Percentiles rank a stretch among this genome's conserved stretches.
These are phyloP conservation scores for Pseudogymnoascus sp. DNA, from an alignment of 2,329 filamentous ascomycete genomes.

Conservation along the genomic window DNA sequence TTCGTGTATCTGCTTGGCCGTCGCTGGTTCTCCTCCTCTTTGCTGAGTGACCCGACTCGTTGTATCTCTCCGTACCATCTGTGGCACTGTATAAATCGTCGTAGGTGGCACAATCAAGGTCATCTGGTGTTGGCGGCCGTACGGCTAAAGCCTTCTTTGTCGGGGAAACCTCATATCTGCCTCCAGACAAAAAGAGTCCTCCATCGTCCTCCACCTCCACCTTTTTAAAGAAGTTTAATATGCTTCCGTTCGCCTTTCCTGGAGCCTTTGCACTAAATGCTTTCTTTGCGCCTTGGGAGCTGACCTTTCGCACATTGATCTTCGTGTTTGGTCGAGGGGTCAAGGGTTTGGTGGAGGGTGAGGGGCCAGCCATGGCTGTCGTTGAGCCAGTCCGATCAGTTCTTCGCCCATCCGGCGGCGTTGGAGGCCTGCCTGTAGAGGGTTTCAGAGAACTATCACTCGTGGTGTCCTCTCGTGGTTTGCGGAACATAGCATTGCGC, in stretches of 20 bases:
- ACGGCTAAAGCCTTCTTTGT: constrained; percentile 10
- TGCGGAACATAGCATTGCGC: constrained; percentile 41
- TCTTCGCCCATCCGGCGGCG: constrained; percentile 33
- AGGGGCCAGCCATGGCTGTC: constrained; percentile 19
- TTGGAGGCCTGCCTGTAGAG: constrained; percentile 44
- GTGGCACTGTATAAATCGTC: constrained; percentile 23
- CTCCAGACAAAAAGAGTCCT: constrained; percentile 45
- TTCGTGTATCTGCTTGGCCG: neutral
- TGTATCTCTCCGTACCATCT: constrained; percentile 29
- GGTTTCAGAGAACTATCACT: constrained; percentile 31
- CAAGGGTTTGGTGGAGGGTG: constrained; percentile 23
- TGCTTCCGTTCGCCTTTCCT: constrained; percentile 50
- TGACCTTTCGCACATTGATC: constrained; percentile 18
- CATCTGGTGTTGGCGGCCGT: constrained; percentile 13
- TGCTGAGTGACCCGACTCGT: constrained; percentile 31
- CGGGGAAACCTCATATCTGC: constrained; percentile 25
- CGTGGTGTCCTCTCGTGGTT: constrained; percentile 41
- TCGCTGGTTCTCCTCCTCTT: constrained; percentile 36
- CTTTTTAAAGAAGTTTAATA: constrained; percentile 70
- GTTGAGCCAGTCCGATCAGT: neutral
- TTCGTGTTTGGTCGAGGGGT: constrained; percentile 24
- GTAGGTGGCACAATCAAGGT: constrained; percentile 14
- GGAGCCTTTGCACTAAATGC: constrained; percentile 17
- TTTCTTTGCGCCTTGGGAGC: constrained; percentile 19
- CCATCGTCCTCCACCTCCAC: constrained; percentile 45